phyloP scores from a whole-genome alignment of 1,284 basidiomycete genomes.

The Puccinia coronata region DNA sequence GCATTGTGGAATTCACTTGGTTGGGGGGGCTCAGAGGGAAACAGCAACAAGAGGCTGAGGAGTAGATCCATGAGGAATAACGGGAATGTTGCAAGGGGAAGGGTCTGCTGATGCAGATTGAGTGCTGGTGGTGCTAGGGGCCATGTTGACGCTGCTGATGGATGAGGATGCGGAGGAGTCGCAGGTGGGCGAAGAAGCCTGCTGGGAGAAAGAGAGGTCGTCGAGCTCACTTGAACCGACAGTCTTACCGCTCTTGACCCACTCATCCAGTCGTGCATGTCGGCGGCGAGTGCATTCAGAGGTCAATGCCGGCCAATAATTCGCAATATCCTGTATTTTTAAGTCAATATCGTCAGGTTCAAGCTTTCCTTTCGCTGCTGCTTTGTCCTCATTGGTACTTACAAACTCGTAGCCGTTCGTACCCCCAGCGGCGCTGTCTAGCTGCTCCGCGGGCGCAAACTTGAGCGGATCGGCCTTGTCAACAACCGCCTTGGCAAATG shows the following conservation, averaged over 20 bases:
- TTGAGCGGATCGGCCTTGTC: slow-evolving; percentile 43
- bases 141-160: not conserved
- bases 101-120: not conserved
- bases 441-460: slow-evolving; percentile 40
- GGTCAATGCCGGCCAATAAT: slow-evolving; percentile 37
- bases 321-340: slow-evolving; percentile 16
- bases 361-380: not conserved
- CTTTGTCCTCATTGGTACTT: not conserved
- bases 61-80: not conserved
- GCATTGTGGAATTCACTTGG: not conserved
- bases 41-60: not conserved
- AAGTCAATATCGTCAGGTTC: not conserved
- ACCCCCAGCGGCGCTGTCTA: slow-evolving; percentile 32
- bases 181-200: not conserved
- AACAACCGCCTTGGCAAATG: slow-evolving; percentile 43
- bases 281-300: slow-evolving; percentile 19
- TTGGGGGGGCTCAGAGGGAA: not conserved
- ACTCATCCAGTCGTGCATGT: slow-evolving; percentile 9
- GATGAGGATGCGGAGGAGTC: not conserved
- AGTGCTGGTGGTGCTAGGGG: not conserved
- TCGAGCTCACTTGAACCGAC: slow-evolving; percentile 41
- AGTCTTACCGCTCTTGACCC: slow-evolving; percentile 25
- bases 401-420: slow-evolving; percentile 44
- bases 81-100: not conserved
- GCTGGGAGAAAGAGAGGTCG: not conserved